Percentiles rank a stretch among this genome's conserved stretches.
Evolutionary conservation across 1,139 yeast species (phyloP).

Genomic region (Debaryomyces nepalensis): DNA sequence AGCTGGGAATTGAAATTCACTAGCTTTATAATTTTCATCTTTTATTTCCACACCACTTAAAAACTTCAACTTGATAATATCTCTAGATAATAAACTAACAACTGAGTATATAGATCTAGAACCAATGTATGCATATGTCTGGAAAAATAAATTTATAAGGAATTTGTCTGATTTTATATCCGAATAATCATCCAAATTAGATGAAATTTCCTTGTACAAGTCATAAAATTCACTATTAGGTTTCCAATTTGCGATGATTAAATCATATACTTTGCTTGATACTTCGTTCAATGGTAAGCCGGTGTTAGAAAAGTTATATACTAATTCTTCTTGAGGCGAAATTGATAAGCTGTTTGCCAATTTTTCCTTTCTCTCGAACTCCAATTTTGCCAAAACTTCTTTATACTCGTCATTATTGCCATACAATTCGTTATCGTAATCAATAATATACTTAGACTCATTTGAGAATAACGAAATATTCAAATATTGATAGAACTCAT

Average conservation of each 20-base stretch:
- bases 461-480: conserved; percentile 46
- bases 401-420: conserved; percentile 35
- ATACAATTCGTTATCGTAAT: conserved; percentile 44
- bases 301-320: conserved; percentile 41
- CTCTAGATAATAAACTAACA: conserved; percentile 65
- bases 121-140: conserved; percentile 80
- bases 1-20: conserved; percentile 40
- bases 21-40: conserved; percentile 34
- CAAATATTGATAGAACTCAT: conserved; percentile 69
- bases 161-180: conserved; percentile 47
- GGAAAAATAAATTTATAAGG: conserved; percentile 64
- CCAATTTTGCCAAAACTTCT: conserved; percentile 33
- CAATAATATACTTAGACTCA: conserved; percentile 32
- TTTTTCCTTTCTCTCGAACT: conserved; percentile 36
- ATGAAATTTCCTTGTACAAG: conserved; percentile 35
- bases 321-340: conserved; percentile 48
- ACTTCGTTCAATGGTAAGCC: conserved; percentile 43
- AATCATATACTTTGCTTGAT: conserved; percentile 47
- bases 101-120: conserved; percentile 90
- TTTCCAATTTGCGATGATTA: conserved; percentile 47
- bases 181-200: conserved; percentile 27
- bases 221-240: conserved; percentile 45
- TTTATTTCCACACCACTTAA: conserved; percentile 39
- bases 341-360: conserved; percentile 31
- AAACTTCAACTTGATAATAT: conserved; percentile 54